Percentiles rank a stretch among this genome's conserved stretches.
These are phyloP conservation scores for Yamadazyma sp. DNA, from an alignment of 805 yeast genomes.

Conservation along the genomic window DNA sequence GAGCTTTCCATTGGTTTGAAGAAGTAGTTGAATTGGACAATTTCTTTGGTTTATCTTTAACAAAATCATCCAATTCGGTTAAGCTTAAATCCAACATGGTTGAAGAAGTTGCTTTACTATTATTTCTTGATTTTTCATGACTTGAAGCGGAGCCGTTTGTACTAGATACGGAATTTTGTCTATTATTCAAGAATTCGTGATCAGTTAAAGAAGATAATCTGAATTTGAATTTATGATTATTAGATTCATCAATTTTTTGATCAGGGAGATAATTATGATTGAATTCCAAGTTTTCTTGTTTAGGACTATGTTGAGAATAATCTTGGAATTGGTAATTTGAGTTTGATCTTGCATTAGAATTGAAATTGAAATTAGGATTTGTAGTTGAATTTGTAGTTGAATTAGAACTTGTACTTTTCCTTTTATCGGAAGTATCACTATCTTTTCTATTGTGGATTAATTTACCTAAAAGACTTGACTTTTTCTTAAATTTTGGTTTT, in stretches of 20 bases:
- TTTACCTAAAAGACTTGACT: constrained; percentile 36
- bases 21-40: not conserved
- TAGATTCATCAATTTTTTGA: not conserved
- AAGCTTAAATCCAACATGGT: constrained; percentile 8
- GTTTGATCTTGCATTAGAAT: not conserved
- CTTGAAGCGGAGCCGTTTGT: constrained; percentile 2
- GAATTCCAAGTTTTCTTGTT: not conserved
- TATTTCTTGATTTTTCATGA: constrained; percentile 6
- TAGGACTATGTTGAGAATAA: not conserved
- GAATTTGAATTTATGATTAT: constrained; percentile 28
- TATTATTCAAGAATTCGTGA: constrained; percentile 1
- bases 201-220: constrained; percentile 30
- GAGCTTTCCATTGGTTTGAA: constrained; percentile 38
- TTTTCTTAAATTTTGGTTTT: constrained; percentile 43
- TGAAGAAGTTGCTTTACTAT: constrained; percentile 5
- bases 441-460: constrained; percentile 36
- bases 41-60: constrained; percentile 7
- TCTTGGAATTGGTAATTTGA: not conserved
- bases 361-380: not conserved
- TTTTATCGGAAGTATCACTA: constrained; percentile 14
- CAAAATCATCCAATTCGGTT: constrained; percentile 10
- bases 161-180: constrained; percentile 3
- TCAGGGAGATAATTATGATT: not conserved
- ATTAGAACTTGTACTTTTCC: not conserved
- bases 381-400: not conserved